Evolutionary conservation across 805 yeast species (phyloP), one percentile per base, ranked within the genome.

Genomic region (Candida hispaniensis): DNA sequence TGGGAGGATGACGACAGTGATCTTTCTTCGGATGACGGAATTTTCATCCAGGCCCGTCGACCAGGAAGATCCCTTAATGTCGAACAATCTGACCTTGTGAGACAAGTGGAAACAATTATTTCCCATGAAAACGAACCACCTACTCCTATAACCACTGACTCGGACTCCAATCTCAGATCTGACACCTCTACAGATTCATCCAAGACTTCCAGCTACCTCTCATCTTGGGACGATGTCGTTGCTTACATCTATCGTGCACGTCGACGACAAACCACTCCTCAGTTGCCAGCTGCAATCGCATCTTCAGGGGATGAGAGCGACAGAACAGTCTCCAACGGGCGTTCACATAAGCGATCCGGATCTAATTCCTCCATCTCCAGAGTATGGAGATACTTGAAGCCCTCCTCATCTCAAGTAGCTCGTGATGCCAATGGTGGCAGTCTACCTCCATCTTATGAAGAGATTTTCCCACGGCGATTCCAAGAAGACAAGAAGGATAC

Each of bases 401-500:
- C 17, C 23, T 32, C 36, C 9, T 32, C 36, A 14, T 27, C 36
- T 5, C 28, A 32, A 14, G 36, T 23, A 26, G 7, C 26, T 13
- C 16, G 36, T 13, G 36, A 32, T 11, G 36, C 36, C 16, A 32
- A 32, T 9, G 38, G 30, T 3, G 32, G 26, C 5, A 26, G 38
- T 10, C 30, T 30, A 14, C 51, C 51, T 4, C 52, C 52, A 7
- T 38, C 45, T 15, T 48, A 48, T 30, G 49, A 47, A 14, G 52
- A 48, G 24, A 47, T 47, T 22, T 48, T 40, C 41, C 38, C 38
- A 12, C 30, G 38, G 15, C 20, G 25, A 5, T 19, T 16, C 11
- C 25, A 12, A 3, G 23, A 18, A 4, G 30, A 34, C 30, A 26
- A 34, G 30, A 34, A 34, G 24, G 22, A 19, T 9, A 8, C 22